Conservation (phyloP, 2,329 filamentous ascomycete genomes). For the Talaromyces verruculosus region DNA sequence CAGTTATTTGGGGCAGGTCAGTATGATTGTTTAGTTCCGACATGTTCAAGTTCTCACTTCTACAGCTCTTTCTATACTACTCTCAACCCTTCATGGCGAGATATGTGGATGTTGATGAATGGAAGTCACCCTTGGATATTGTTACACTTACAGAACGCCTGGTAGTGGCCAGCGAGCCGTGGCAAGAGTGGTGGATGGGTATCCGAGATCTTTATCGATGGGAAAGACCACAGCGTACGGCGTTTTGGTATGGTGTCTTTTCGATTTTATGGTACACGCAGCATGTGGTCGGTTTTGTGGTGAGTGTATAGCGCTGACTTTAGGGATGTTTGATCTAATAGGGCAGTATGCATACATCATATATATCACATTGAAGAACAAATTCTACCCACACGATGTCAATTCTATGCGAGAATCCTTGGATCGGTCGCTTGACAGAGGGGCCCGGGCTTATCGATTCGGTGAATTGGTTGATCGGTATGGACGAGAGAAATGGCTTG, state of each 20-base stretch:
- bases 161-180: constrained; percentile 42
- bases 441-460: constrained; percentile 33
- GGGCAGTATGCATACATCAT: constrained; percentile 35
- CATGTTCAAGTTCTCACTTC: background rate
- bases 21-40: background rate
- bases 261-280: constrained; percentile 39
- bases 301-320: constrained; percentile 16
- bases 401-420: constrained; percentile 37
- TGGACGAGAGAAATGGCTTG: constrained; percentile 39
- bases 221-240: constrained; percentile 38
- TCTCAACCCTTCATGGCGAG: constrained; percentile 36
- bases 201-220: constrained; percentile 42
- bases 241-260: constrained; percentile 39
- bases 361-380: constrained; percentile 35
- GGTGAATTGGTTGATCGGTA: constrained; percentile 41
- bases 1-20: constrained; percentile 35
- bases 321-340: background rate
- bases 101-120: constrained; percentile 37
- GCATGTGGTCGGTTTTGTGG: constrained; percentile 38
- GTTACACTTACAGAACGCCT: constrained; percentile 41
- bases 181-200: constrained; percentile 41
- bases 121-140: constrained; percentile 37
- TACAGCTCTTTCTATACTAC: constrained; percentile 34
- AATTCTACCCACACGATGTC: constrained; percentile 30
- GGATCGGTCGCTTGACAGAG: constrained; percentile 32